Conservation (phyloP, 164 flowering plant species). For the Warburgia ugandensis region DNA sequence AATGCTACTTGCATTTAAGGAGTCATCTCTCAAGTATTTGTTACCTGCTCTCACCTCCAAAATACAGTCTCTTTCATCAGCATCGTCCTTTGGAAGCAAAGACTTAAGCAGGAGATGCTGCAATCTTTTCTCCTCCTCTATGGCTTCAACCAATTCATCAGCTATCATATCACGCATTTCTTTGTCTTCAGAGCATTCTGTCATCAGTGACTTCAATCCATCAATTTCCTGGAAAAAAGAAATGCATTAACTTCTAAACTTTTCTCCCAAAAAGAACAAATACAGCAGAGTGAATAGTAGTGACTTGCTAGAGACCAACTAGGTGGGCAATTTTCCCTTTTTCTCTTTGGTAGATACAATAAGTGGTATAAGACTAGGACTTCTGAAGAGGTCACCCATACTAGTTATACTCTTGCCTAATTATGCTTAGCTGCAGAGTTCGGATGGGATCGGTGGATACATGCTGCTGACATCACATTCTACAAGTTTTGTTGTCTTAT, state of each 20-base stretch:
- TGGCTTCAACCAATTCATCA: constrained; percentile 56
- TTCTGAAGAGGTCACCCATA: too few relatives aligned
- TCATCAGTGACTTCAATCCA: constrained; percentile 53
- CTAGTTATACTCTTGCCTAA: too few relatives aligned
- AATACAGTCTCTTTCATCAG: constrained; percentile 93
- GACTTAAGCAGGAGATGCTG: constrained; percentile 57
- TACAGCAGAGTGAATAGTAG: too few relatives aligned
- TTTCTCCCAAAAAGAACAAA: neutral
- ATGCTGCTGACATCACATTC: too few relatives aligned
- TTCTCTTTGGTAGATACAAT: too few relatives aligned
- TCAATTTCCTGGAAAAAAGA: constrained; percentile 59
- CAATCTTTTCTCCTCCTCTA: constrained; percentile 59
- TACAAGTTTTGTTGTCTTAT: too few relatives aligned
- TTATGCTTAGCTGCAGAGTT: too few relatives aligned
- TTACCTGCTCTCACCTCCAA: constrained; percentile 99
- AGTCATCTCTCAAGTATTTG: neutral
- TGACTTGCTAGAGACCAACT: too few relatives aligned
- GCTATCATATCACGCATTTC: constrained; percentile 72
- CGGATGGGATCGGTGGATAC: too few relatives aligned
- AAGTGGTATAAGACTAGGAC: too few relatives aligned
- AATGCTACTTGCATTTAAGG: constrained; percentile 1
- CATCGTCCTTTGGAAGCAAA: constrained; percentile 92
- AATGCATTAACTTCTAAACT: neutral
- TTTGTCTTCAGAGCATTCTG: constrained; percentile 64
- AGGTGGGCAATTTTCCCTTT: too few relatives aligned